Base-by-base conservation (phyloP, 1,284 basidiomycete species). In the Leccinum solheimii region DNA sequence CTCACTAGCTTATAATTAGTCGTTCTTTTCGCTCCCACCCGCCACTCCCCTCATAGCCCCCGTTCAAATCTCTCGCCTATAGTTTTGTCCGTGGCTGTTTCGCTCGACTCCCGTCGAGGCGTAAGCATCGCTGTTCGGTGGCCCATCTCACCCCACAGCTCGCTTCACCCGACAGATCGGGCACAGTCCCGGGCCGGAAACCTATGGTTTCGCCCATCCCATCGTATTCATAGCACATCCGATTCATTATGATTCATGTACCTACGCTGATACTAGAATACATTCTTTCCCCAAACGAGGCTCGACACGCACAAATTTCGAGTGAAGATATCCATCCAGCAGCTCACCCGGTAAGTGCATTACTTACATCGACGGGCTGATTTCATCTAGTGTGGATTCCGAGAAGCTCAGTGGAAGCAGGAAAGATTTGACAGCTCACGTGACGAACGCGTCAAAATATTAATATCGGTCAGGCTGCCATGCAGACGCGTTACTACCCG, bases 391-490 rank as follows among this genome's bases (percentile, higher is more conserved):
- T 30, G 30, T 30, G 30, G 30, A 30, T 10, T 30, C 30, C 2
- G 30, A 30, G 30, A 30, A 30, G 30, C 27, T 30, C 27, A 3
- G 27, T 30, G 27, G 9, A 30, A 30, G 27, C 27, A 32, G 23
- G 34, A 0, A 36, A 36, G 34, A 51, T 58, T 53, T 23, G 38
- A 54, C 32, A 34, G 23, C 55, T 56, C 68, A 69, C 68, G 68
- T 73, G 71, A 70, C 58, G 30, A n/a, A 52, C 58, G 58, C 54
- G 59, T 60, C 62, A 23, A n/a, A 51, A 26, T 59, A 62, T 64
- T 8, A 58, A 56, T 43, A 38, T 38, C 16, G 59, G 5, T 34
- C 34, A 36, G 48, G 38, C 38, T 36, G 34, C 36, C 3, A 14
- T 14, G 14, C 19, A 38, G 13, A 23, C 45, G 57, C 21, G 34